These are phyloP conservation scores for Dipodascopsis uninucleata DNA, from an alignment of 805 yeast species.

Conservation along the genomic window DNA sequence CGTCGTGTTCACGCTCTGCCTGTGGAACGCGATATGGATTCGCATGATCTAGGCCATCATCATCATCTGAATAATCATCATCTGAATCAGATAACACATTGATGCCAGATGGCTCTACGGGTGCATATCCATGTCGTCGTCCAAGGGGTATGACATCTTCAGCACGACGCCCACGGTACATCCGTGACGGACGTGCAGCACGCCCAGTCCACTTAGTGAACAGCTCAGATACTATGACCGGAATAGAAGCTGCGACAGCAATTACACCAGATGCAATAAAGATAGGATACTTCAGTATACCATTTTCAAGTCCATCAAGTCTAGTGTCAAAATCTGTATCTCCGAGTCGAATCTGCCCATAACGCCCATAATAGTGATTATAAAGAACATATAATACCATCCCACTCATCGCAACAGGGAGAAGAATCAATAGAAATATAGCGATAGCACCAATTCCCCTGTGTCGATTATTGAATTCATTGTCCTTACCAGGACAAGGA, in stretches of 20 bases:
- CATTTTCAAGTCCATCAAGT: slow-evolving; percentile 17
- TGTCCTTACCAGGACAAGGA: slow-evolving; percentile 86
- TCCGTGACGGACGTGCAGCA: slow-evolving; percentile 25
- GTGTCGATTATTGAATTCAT: slow-evolving; percentile 53
- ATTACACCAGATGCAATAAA: slow-evolving; percentile 38
- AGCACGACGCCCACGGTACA: slow-evolving; percentile 29
- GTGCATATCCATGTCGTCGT: too few relatives aligned
- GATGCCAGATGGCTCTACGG: too few relatives aligned
- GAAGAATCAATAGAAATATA: slow-evolving; percentile 49
- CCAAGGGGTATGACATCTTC: too few relatives aligned
- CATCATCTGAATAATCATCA: too few relatives aligned
- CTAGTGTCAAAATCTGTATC: slow-evolving; percentile 37
- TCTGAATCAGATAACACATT: too few relatives aligned
- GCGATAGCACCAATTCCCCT: slow-evolving; percentile 53
- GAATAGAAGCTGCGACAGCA: slow-evolving; percentile 29
- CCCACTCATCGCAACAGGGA: slow-evolving; percentile 55
- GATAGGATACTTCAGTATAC: slow-evolving; percentile 28
- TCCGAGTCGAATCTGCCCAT: slow-evolving; percentile 84
- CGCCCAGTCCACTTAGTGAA: slow-evolving; percentile 30
- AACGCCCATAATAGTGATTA: slow-evolving; percentile 72
- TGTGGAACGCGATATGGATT: too few relatives aligned
- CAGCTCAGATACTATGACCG: slow-evolving; percentile 25
- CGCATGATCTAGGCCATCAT: too few relatives aligned
- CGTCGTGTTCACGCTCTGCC: too few relatives aligned
- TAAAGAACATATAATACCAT: slow-evolving; percentile 66